These are phyloP conservation scores for Pinus tabuliformis DNA, from an alignment of 75 land plant genomes.

Conservation along the genomic window DNA sequence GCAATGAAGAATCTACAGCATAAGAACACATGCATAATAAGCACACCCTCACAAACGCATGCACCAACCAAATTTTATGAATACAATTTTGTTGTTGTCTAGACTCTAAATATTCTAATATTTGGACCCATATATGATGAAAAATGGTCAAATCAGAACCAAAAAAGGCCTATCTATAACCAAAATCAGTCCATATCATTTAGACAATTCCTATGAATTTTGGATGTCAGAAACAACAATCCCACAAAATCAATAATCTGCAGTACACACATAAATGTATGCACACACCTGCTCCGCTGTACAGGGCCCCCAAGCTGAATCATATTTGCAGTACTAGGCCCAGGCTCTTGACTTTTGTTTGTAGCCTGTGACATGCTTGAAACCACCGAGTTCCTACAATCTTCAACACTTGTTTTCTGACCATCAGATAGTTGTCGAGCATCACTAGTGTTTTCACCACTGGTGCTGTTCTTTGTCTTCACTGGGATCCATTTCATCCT, in stretches of 20 bases:
- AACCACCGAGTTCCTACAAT: background rate
- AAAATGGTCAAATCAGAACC: too few species aligned
- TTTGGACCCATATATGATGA: too few species aligned
- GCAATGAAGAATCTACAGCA: background rate
- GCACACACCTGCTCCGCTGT: slow-evolving; percentile 27
- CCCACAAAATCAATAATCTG: background rate
- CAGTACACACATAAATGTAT: background rate
- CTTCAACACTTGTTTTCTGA: background rate
- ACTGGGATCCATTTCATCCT: background rate
- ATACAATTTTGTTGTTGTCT: too few species aligned
- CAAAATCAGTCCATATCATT: too few species aligned
- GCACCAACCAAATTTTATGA: background rate
- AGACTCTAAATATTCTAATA: too few species aligned
- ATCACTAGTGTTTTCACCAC: background rate
- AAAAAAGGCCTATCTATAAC: too few species aligned
- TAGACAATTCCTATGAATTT: background rate
- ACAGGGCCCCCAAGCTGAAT: slow-evolving; percentile 39
- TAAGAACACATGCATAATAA: too few species aligned
- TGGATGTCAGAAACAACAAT: background rate
- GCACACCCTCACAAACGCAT: slow-evolving; percentile 11
- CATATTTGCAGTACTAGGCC: slow-evolving; percentile 14
- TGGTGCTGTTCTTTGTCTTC: background rate
- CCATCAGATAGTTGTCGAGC: background rate
- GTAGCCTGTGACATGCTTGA: slow-evolving; percentile 1
- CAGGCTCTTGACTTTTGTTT: background rate